Percentiles rank a stretch among this genome's conserved stretches.
Evolutionary conservation across 2,329 filamentous ascomycete species (phyloP).

Genomic region (Lanzia echinophila): DNA sequence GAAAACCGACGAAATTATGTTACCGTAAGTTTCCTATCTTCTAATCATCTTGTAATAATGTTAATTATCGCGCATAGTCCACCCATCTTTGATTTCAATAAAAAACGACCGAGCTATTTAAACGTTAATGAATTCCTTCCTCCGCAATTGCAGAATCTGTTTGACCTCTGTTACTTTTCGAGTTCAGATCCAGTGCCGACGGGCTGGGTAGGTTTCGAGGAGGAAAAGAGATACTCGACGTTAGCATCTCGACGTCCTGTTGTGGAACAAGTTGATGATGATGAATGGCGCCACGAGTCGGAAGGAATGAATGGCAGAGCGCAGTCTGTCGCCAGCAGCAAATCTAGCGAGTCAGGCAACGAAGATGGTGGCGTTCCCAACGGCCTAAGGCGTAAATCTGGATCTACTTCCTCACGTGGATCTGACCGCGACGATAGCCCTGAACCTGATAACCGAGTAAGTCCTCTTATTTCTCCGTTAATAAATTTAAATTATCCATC

Average conservation of each 20-base stretch:
- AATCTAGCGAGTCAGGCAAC: no score
- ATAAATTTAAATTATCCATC: no score
- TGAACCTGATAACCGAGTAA: no score
- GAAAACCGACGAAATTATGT: slow-evolving; percentile 7
- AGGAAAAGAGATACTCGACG: slow-evolving; percentile 48
- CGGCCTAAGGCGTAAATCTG: no score
- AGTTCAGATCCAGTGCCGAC: slow-evolving; percentile 56
- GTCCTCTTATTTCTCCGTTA: no score
- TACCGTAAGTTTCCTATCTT: background rate
- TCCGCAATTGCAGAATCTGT: slow-evolving; percentile 61
- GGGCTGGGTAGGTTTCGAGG: slow-evolving; percentile 59
- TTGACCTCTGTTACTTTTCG: slow-evolving; percentile 64
- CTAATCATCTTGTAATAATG: background rate
- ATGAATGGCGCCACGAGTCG: slow-evolving; percentile 12
- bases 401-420: no score
- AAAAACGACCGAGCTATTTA: slow-evolving; percentile 45
- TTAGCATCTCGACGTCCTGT: slow-evolving; percentile 40
- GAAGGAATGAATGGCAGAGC: slow-evolving; percentile 30
- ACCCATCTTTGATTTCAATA: slow-evolving; percentile 20
- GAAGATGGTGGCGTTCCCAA: no score
- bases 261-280: slow-evolving; percentile 12
- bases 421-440: no score
- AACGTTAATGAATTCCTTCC: slow-evolving; percentile 52
- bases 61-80: background rate
- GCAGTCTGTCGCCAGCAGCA: slow-evolving; percentile 34